A percentile compares a stretch with the other conserved stretches of the same genome.
Conservation (phyloP, 768 basidiomycete species). For the Pleurotus platypus region DNA sequence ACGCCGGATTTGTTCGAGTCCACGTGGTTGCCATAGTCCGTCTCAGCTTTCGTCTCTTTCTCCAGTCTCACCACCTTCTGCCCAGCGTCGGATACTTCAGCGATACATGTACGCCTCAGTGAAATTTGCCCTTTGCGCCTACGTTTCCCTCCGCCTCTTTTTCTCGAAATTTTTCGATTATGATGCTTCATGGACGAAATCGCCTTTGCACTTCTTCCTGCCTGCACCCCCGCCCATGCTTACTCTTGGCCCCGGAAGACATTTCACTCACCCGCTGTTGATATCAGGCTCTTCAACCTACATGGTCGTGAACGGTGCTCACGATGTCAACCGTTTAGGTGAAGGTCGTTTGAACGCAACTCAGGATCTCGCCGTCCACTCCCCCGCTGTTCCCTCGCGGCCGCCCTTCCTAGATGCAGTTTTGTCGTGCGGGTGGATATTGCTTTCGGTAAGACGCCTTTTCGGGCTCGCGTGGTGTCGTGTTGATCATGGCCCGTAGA, state of each 20-base stretch:
- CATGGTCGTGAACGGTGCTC: neutral
- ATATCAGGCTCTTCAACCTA: neutral
- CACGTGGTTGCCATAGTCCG: too few relatives aligned
- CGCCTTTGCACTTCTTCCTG: constrained; percentile 4
- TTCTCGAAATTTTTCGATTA: neutral
- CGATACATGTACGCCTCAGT: neutral
- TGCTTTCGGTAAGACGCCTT: neutral
- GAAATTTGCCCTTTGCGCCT: constrained; percentile 1
- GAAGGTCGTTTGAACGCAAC: neutral
- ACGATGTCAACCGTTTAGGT: neutral
- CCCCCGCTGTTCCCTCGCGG: neutral
- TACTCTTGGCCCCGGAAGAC: neutral
- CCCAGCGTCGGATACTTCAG: too few relatives aligned
- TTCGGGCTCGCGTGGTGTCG: too few relatives aligned
- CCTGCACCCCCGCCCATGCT: neutral
- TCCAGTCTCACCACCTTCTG: too few relatives aligned
- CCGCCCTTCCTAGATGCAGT: neutral
- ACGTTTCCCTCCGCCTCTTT: neutral
- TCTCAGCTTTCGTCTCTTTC: too few relatives aligned
- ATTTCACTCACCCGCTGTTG: constrained; percentile 2
- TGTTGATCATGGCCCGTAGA: neutral
- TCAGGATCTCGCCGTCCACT: neutral
- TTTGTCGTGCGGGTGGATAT: neutral
- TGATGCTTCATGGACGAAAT: neutral
- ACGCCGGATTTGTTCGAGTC: too few relatives aligned